phyloP scores from a whole-genome alignment of 2,329 filamentous ascomycete genomes.

The Saccharata proteae region DNA sequence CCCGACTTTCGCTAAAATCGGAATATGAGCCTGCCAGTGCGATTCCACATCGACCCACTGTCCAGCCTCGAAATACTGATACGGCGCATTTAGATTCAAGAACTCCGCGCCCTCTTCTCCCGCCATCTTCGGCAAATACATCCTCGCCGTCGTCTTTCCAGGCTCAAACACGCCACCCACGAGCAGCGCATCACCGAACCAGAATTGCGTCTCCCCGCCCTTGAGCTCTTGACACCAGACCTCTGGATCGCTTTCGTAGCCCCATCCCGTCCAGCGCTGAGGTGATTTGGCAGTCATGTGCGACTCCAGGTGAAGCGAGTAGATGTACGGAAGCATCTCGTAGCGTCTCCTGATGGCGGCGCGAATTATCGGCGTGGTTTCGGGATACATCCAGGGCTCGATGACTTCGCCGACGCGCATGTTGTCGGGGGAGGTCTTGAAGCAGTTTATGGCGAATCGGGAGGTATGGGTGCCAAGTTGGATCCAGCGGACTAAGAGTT shows the following conservation, averaged over 20 bases:
- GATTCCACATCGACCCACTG: slow-evolving; percentile 41
- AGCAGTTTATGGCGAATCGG: slow-evolving; percentile 67
- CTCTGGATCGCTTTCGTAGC: slow-evolving; percentile 53
- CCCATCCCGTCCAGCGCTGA: slow-evolving; percentile 63
- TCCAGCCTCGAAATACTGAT: slow-evolving; percentile 43
- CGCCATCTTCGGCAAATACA: slow-evolving; percentile 48
- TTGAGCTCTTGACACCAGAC: slow-evolving; percentile 52
- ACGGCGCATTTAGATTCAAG: slow-evolving; percentile 50
- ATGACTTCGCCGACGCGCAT: slow-evolving; percentile 60
- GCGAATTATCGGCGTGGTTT: slow-evolving; percentile 50
- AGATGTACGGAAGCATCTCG: slow-evolving; percentile 59
- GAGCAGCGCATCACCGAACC: slow-evolving; percentile 55
- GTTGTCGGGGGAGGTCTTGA: slow-evolving; percentile 56
- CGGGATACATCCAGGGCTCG: slow-evolving; percentile 67
- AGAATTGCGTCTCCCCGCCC: slow-evolving; percentile 58
- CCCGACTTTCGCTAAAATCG: slow-evolving; percentile 44
- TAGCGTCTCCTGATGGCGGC: slow-evolving; percentile 58
- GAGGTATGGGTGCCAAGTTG: slow-evolving; percentile 59
- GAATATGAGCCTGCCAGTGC: slow-evolving; percentile 42
- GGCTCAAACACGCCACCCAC: slow-evolving; percentile 52
- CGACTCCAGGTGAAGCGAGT: slow-evolving; percentile 50
- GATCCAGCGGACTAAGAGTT: slow-evolving; percentile 61
- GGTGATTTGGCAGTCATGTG: slow-evolving; percentile 51
- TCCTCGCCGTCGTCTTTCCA: slow-evolving; percentile 38
- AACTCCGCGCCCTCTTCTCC: slow-evolving; percentile 40